Base-by-base conservation (phyloP, 176 grass and related monocot species). In the Oryza glumipatula region DNA sequence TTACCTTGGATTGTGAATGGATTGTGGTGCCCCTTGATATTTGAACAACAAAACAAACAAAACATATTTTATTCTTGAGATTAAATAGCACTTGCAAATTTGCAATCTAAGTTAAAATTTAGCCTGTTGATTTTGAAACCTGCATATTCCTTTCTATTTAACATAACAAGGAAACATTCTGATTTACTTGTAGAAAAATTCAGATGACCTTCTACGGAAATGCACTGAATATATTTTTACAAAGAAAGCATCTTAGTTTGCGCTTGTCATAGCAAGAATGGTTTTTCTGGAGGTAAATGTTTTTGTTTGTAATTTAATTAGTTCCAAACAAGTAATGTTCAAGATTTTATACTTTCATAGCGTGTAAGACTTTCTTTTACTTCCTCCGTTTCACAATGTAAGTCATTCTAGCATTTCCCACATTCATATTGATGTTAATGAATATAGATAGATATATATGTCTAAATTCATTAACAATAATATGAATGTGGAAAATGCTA, bases 221-320 rank as follows among this genome's bases (percentile, higher is more conserved):
- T 45, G 38, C 23, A 30, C 24, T 74, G 45, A 16, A 63, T 73
- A 46, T 30, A 72, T 30, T 35, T 32, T 52, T 16, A 66, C 32
- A 5, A 51, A 51, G 16, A 52, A 14, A 30, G 21, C 26, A 76
- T 61, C 16, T 64, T 76, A 3, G 24, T 48, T 64, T 77, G 23
- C 19, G 35, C 6, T 79, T 80, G 38, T 67, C 49, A 33, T 83
- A 79, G 56, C 11, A 79, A 58, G 44, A 73, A 23, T 63, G 58
- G 19, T 17, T 71, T 78, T 56, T 66, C 21, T 22, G 9, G 44
- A 49, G 51, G n/a, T 17, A 52, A 52, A 10, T 47, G 13, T 51
- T 54, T 70, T 65, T 54, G n/a, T 21, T 47, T 70, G 80, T 72
- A 26, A 52, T 66, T 88, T 17, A 73, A 72, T 30, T 45, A 79